phyloP scores from a whole-genome alignment of 148 eudicot genomes.

The Vaccinium macrocarpon region DNA sequence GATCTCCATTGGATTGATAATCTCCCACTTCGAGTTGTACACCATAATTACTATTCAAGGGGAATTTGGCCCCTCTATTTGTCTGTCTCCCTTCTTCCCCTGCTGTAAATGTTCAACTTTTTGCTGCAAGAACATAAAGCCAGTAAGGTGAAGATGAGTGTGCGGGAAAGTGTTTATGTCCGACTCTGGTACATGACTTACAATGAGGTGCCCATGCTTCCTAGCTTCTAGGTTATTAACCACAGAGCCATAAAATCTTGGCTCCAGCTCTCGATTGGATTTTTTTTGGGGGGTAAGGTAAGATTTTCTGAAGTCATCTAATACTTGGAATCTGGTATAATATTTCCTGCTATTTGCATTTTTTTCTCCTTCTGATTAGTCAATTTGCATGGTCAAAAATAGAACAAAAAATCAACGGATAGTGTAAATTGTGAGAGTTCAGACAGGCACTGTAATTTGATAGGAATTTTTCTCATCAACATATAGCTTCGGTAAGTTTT shows the following conservation, averaged over 20 bases:
- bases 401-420: neutral
- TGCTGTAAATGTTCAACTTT: no score
- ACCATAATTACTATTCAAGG: no score
- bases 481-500: neutral
- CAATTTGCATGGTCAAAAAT: neutral
- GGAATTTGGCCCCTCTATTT: no score
- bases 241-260: neutral
- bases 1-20: no score
- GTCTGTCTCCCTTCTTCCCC: no score
- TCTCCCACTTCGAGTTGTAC: no score
- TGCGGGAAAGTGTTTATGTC: neutral
- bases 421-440: neutral
- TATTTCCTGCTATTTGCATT: neutral
- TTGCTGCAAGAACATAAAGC: no score
- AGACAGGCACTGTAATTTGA: neutral
- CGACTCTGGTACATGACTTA: neutral
- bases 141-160: no score
- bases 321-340: neutral
- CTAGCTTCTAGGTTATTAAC: neutral
- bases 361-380: neutral
- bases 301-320: neutral
- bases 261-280: neutral
- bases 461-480: neutral
- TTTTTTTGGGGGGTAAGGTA: neutral
- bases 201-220: neutral